Evolutionary conservation across 1,139 yeast genomes (phyloP), one percentile per base, ranked within the genome.

Genomic region (Meyerozyma smithsonii): DNA sequence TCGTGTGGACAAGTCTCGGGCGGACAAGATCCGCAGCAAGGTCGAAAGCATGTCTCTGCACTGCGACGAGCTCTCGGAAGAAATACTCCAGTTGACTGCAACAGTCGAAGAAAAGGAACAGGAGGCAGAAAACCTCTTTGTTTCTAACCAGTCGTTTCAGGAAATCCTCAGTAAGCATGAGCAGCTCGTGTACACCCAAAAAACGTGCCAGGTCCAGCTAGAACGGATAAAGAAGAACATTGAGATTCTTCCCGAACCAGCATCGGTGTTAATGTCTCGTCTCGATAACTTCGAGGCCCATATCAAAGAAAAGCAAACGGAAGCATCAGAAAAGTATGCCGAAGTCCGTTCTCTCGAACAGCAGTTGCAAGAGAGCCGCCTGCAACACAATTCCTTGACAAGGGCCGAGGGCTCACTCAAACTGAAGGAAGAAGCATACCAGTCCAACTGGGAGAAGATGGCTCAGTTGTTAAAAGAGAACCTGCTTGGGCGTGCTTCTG

Each of bases 81-180:
- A 81, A 39, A 79, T 85, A 8, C 69, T 68, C 1, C 56, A 54
- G 1, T 58, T 84, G 10, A 76, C 79, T 32, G 44, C 52, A 17
- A 64, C 77, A 40, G 72, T 90, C 41, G 72, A 73, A 12, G 55
- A 58, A 4, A 69, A 81, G 4, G 82, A 84, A 24, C 59, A 61
- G 23, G 77, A 84, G 46, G 76, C 89, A 2, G 83, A 84, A 37
- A 59, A 59, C 10, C 64, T 90, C 6, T 88, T 89, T 59, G 78
- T 78, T 36, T 74, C 88, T 1, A 86, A 88, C 55, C 96, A 88
- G 58, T 84, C 81, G 44, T 89, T 85, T 52, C 96, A 89, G 56
- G 73, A 79, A 44, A 79, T 81, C 1, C 58, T 88, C 21, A 80
- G 84, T 32, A 78, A 77, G 47, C 60, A 80, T 23, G 88, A 84